Percentiles rank a stretch among this genome's conserved stretches.
phyloP scores from a whole-genome alignment of 2,329 filamentous ascomycete species.

The Paraphoma sp. region DNA sequence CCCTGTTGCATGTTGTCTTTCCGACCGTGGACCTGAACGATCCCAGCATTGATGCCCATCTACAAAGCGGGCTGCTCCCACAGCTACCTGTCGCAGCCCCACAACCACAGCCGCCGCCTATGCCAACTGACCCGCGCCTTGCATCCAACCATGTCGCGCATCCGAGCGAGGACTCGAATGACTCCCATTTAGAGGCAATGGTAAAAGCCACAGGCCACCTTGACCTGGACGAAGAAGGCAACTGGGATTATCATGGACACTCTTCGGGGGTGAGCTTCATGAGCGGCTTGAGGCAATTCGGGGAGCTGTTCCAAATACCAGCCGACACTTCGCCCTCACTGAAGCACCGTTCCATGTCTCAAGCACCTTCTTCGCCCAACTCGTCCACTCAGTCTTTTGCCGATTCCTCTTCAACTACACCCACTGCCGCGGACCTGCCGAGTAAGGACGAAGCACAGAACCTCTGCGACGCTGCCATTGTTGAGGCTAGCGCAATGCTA shows the following conservation, averaged over 20 bases:
- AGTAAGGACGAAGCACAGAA: constrained; percentile 63
- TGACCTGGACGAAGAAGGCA: constrained; percentile 87
- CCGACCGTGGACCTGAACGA: constrained; percentile 87
- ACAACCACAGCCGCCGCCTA: constrained; percentile 30
- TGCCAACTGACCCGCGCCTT: constrained; percentile 28
- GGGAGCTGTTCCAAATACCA: constrained; percentile 73
- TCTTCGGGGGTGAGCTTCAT: constrained; percentile 93
- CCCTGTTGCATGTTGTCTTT: constrained; percentile 77
- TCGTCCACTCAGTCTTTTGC: constrained; percentile 67
- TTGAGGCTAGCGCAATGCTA: constrained; percentile 68
- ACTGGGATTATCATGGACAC: constrained; percentile 94
- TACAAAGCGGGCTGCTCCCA: constrained; percentile 69
- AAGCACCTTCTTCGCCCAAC: constrained; percentile 73
- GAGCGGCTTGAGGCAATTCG: constrained; percentile 85
- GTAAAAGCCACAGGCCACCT: constrained; percentile 90
- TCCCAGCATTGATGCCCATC: constrained; percentile 77
- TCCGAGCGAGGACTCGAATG: constrained; percentile 49
- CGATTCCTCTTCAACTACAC: constrained; percentile 46
- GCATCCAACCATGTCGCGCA: constrained; percentile 23
- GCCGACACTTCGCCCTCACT: constrained; percentile 65
- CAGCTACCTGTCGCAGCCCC: constrained; percentile 40
- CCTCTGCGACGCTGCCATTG: constrained; percentile 65
- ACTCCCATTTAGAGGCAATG: constrained; percentile 87
- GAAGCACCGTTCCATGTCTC: constrained; percentile 58
- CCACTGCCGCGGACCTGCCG: constrained; percentile 68